Evolutionary conservation across 495 filamentous ascomycete species (phyloP), one percentile per base, ranked within the genome.

Genomic region (Neurospora intermedia): DNA sequence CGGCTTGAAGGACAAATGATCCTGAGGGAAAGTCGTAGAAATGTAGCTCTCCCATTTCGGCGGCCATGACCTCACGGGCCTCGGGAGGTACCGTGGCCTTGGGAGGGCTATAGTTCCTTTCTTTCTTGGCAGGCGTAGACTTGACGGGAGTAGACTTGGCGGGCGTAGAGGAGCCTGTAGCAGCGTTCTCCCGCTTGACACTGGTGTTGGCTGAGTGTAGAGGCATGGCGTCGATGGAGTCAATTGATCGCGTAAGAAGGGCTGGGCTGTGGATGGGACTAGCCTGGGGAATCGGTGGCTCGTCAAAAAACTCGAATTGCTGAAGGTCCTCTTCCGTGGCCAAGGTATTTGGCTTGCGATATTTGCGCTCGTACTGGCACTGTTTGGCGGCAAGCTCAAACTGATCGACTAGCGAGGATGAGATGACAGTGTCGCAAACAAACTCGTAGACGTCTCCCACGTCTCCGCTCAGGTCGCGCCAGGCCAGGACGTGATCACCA

Each of bases 301-400:
- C 91, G 78, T 91, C 88, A 43, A 88, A 85, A 82, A 96, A 98
- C 7, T 88, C 87, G 79, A 99, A 97, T 73, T 94, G 87, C 31
- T 88, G 78, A 5, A 98, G 84, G 72, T 98, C 94, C 76, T 89
- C 83, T 69, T 94, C 91, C 0, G 92, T 94, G 0, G 95, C 96
- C 54, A 88, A 90, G 69, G 93, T 89, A 73, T 92, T 87, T 35
- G 88, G 90, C 78, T 89, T 91, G 42, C 92, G 89, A 80, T 92
- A 95, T 77, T 97, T 98, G 75, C 96, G 88, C 85, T 99, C 96
- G 90, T 94, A 99, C 80, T 99, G 96, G 80, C 96, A 98, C 86
- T 97, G 90, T 43, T 91, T 86, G 18, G 96, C 94, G 46, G 93
- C 91, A 40, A 91, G 85, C 80, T 94, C 92, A 81, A 99, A 98